phyloP scores from a whole-genome alignment of 306 rosid species.

The Ormosia emarginata region DNA sequence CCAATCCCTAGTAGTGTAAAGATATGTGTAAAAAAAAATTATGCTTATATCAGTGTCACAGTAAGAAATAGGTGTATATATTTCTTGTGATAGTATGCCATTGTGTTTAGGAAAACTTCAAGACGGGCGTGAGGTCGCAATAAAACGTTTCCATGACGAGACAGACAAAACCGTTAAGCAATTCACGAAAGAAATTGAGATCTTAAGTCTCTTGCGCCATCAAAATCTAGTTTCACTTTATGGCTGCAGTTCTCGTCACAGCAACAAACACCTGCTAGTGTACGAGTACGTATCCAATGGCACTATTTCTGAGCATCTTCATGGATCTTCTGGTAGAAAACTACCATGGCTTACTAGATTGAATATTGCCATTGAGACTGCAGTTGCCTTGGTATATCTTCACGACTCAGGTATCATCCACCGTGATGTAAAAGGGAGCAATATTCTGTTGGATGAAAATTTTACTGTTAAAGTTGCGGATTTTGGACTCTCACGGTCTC shows the following conservation, averaged over 20 bases:
- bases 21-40: too few relatives aligned
- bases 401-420: conserved; percentile 66
- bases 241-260: conserved; percentile 44
- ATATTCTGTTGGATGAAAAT: conserved; percentile 51
- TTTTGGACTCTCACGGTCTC: conserved; percentile 58
- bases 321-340: not conserved
- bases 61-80: not conserved
- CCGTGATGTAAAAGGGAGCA: conserved; percentile 61
- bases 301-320: conserved; percentile 60
- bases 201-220: conserved; percentile 45
- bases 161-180: conserved; percentile 45
- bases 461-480: conserved; percentile 61
- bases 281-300: conserved; percentile 60
- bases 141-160: conserved; percentile 53
- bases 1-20: too few relatives aligned
- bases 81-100: not conserved
- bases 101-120: conserved; percentile 42
- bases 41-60: not conserved
- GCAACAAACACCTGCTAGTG: conserved; percentile 52
- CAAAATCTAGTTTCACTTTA: conserved; percentile 53
- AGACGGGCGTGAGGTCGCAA: conserved; percentile 57
- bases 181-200: conserved; percentile 53
- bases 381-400: conserved; percentile 55
- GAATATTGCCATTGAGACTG: conserved; percentile 62
- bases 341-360: conserved; percentile 49